Percentiles rank a stretch among this genome's conserved stretches.
Conservation (phyloP, 2,329 filamentous ascomycete species). For the Arthrobotrys iridis region DNA sequence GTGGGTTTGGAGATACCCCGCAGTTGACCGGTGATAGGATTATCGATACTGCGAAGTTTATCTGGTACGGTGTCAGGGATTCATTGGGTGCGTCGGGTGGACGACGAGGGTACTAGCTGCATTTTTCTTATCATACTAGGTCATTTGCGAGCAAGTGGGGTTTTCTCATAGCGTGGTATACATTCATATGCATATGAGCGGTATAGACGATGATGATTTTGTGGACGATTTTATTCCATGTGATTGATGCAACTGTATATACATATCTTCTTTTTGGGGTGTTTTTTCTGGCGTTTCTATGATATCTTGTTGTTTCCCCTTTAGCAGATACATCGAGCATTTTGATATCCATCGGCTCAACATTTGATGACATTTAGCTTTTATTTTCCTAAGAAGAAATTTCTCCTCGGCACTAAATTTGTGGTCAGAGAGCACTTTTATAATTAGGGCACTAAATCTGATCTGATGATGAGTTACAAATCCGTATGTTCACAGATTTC, state of each 20-base stretch:
- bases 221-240: not conserved
- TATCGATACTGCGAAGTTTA: constrained; percentile 32
- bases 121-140: not conserved
- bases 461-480: not conserved
- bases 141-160: not conserved
- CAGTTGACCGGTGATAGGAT: constrained; percentile 40
- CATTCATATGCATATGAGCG: not conserved
- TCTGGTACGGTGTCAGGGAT: constrained; percentile 39
- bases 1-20: constrained; percentile 31
- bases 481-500: not conserved
- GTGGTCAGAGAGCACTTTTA: no score
- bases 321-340: no score
- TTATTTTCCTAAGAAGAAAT: no score
- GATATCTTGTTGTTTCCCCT: not conserved
- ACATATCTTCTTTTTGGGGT: constrained; percentile 13
- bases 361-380: no score
- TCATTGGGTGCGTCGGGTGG: constrained; percentile 23
- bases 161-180: not conserved
- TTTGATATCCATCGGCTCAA: no score
- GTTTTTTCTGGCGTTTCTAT: not conserved
- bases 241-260: constrained; percentile 41
- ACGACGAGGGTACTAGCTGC: constrained; percentile 11
- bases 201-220: constrained; percentile 3
- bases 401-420: no score
- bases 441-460: no score